Base-by-base conservation (phyloP, 495 filamentous ascomycete species). In the Xylaria longipes region DNA sequence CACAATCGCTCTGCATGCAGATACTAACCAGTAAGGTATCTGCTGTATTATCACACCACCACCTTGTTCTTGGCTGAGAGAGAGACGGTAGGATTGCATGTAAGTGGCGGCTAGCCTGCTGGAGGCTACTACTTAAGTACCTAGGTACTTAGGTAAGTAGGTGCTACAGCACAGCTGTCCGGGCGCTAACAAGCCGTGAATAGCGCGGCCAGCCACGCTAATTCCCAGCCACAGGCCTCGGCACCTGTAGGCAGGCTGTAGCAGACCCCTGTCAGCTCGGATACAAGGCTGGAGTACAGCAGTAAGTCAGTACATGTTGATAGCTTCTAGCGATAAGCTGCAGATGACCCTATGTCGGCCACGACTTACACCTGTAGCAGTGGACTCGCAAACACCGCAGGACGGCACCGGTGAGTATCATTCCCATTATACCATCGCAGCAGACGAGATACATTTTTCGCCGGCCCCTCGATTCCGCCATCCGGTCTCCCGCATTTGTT, bases 351-450 rank as follows among this genome's bases (percentile, higher is more conserved):
- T 25, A 41, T 63, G 45, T 52, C 17, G 68, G 25, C 48, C 35
- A 64, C 68, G 25, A 45, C 68, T 70, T 54, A 63, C 68, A 54
- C 43, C 6, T 58, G 14, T 25, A 57, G 33, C 20, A 71, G 69
- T 65, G 62, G 69, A 65, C 52, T 46, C 29, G 20, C 50, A 50
- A 48, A 54, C 37, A 60, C 48, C 69, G 52, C 69, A 50, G 61
- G 69, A 71, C 69, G 69, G 41, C 37, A 52, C 60, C 62, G 61
- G 69, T 71, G 11, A 66, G 69, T 29, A 25, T 7, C 35, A 22
- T 65, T 37, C 15, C 45, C 62, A 31, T 35, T 22, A 20, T 12
- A 33, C 45, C 41, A n/a, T 11, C 57, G 57, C 57, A 37, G 33
- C 29, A 37, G 56, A 56, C 22, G 25, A 56, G 20, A 56, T 15